A percentile compares a stretch with the other conserved stretches of the same genome.
Evolutionary conservation across 164 flowering plant genomes (phyloP).

Genomic region (Cinnamomum micranthum): DNA sequence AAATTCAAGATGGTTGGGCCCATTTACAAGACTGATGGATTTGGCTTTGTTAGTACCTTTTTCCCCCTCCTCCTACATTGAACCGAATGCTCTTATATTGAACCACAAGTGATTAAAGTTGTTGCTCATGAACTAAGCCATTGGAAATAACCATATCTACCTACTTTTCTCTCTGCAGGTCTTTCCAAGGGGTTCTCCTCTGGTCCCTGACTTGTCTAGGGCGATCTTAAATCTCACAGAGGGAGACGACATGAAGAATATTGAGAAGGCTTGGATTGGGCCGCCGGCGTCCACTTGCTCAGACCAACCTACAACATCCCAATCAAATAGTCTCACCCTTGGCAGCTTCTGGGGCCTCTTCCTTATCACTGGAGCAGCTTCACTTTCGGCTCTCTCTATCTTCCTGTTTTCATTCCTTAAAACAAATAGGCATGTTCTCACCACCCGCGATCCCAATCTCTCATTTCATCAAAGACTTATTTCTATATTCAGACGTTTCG

Average conservation of each 20-base stretch:
- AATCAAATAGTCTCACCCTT: constrained; percentile 9
- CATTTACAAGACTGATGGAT: constrained; percentile 34
- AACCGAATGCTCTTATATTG: background rate
- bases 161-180: constrained; percentile 27
- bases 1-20: constrained; percentile 37
- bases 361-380: constrained; percentile 8
- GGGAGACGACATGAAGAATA: background rate
- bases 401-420: background rate
- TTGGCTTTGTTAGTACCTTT: constrained; percentile 46
- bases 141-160: background rate
- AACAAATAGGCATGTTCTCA: background rate
- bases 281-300: background rate
- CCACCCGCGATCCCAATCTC: background rate
- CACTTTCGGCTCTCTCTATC: constrained; percentile 10
- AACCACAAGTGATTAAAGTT: background rate
- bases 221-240: constrained; percentile 19
- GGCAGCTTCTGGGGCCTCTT: constrained; percentile 16
- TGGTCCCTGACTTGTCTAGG: constrained; percentile 21
- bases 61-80: background rate
- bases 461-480: background rate
- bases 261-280: constrained; percentile 8
- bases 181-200: constrained; percentile 38
- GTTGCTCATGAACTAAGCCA: too few species aligned
- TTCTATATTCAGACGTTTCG: background rate
- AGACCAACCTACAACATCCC: background rate